A percentile compares a stretch with the other conserved stretches of the same genome.
These are phyloP conservation scores for Tulasnella sp. DNA, from an alignment of 768 basidiomycete genomes.

Conservation along the genomic window DNA sequence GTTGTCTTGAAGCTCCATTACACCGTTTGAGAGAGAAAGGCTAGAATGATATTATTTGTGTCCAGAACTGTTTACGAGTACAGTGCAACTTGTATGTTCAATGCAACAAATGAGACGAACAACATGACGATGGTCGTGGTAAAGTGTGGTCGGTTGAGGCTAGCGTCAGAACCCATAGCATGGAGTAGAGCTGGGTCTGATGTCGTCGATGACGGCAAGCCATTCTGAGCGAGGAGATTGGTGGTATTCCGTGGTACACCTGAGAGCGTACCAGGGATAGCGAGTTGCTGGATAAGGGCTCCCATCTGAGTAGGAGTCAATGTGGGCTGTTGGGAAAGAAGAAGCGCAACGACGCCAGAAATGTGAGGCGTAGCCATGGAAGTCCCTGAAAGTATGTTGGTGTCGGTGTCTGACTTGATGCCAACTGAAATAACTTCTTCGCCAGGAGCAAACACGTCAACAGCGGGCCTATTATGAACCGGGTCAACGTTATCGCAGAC, in stretches of 20 bases:
- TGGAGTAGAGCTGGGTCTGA: too few relatives aligned
- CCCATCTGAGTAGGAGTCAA: conserved; percentile 8
- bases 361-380: conserved; percentile 17
- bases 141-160: too few relatives aligned
- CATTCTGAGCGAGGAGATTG: conserved; percentile 13
- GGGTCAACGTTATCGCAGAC: too few relatives aligned
- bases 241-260: neutral
- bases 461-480: conserved; percentile 2
- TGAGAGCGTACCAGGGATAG: neutral
- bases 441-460: conserved; percentile 19
- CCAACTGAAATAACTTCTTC: conserved; percentile 17
- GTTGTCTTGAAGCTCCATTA: too few relatives aligned
- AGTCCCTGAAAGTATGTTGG: conserved; percentile 11
- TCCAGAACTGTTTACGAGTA: too few relatives aligned
- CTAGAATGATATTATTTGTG: too few relatives aligned
- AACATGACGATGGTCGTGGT: too few relatives aligned
- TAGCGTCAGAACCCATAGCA: too few relatives aligned
- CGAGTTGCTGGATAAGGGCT: neutral
- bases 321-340: neutral
- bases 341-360: conserved; percentile 12
- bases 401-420: conserved; percentile 11
- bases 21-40: too few relatives aligned
- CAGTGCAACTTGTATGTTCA: too few relatives aligned
- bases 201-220: neutral
- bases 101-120: too few relatives aligned